Conservation (phyloP, 257 asterid species). For the Cordia subcordata region DNA sequence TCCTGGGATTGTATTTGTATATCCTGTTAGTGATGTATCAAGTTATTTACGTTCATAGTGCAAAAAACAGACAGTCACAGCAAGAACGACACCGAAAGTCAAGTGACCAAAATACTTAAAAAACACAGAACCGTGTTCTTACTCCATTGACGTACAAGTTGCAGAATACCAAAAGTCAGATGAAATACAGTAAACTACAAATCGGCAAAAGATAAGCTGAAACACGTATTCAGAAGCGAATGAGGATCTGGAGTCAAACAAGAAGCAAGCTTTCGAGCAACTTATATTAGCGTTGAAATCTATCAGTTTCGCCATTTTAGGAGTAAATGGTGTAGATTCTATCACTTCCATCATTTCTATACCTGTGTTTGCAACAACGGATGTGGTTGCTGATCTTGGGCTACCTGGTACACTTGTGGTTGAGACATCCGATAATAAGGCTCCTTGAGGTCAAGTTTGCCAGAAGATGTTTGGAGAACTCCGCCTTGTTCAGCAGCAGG, state of each 20-base stretch:
- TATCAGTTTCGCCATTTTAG: not conserved
- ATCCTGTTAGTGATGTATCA: conserved; percentile 34
- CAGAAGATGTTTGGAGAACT: conserved; percentile 80
- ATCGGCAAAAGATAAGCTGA: no score
- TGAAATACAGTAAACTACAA: not conserved
- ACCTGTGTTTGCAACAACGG: conserved; percentile 81
- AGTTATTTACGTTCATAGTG: not conserved
- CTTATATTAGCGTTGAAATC: not conserved
- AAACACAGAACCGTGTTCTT: no score
- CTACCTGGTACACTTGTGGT: conserved; percentile 65
- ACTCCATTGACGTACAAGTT: no score
- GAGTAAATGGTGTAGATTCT: not conserved
- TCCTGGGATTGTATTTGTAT: conserved; percentile 55
- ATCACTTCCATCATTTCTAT: conserved; percentile 9
- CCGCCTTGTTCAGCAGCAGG: conserved; percentile 96
- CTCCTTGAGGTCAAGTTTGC: conserved; percentile 89
- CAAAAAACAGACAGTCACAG: not conserved
- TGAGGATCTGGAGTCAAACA: no score
- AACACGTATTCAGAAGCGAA: no score
- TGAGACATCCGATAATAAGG: conserved; percentile 99
- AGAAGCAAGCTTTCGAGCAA: not conserved
- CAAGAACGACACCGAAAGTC: no score
- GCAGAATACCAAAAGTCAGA: not conserved
- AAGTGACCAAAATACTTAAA: no score
- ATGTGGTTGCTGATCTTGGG: conserved; percentile 61